Conservation (phyloP, 116 monocot genomes). For the Papilionanthe hybrid region DNA sequence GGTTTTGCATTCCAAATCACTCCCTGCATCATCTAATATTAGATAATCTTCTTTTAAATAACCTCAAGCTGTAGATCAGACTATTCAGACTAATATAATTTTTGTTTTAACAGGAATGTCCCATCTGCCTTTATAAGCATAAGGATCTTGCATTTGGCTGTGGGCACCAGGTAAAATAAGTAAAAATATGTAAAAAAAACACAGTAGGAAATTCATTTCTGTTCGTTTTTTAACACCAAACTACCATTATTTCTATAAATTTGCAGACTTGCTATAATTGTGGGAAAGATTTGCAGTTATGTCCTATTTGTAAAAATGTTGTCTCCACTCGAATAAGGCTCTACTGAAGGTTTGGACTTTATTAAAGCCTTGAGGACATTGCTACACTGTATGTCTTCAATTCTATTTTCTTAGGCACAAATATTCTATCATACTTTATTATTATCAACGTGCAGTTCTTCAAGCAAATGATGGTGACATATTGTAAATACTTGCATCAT, state of each 20-base stretch:
- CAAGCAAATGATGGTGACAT: neutral
- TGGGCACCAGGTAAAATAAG: slow-evolving; percentile 48
- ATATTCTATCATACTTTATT: neutral
- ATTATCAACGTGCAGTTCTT: neutral
- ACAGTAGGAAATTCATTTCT: neutral
- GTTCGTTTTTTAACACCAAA: neutral
- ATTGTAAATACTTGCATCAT: neutral
- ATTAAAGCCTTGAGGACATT: neutral
- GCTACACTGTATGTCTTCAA: neutral
- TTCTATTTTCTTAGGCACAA: neutral
- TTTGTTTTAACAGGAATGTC: slow-evolving; percentile 33
- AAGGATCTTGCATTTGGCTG: slow-evolving; percentile 64
- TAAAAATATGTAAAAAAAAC: neutral
- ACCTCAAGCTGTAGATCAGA: neutral
- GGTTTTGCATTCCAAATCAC: neutral
- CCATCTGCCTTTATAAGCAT: slow-evolving; percentile 38
- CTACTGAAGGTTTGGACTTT: slow-evolving; percentile 1
- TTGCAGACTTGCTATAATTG: slow-evolving; percentile 9
- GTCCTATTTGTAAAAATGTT: neutral
- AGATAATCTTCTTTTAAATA: neutral
- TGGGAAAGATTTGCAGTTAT: slow-evolving; percentile 6
- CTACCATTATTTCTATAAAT: neutral
- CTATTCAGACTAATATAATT: neutral
- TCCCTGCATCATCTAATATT: neutral
- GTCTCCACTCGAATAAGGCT: slow-evolving; percentile 8